These are phyloP conservation scores for Colletotrichum navitas DNA, from an alignment of 2,329 filamentous ascomycete genomes.

Conservation along the genomic window DNA sequence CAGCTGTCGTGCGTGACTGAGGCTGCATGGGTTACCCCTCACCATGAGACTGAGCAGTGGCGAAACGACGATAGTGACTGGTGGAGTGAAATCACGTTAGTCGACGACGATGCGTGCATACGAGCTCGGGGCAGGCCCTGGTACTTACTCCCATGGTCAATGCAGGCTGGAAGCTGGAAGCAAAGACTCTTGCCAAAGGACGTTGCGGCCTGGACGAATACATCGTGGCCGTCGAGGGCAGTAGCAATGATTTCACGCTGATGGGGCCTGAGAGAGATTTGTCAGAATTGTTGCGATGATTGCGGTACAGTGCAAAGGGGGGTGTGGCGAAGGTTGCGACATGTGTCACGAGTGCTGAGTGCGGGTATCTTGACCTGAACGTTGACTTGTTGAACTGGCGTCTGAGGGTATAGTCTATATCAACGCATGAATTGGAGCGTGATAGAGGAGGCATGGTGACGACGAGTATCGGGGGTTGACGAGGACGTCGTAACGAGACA, in stretches of 20 bases:
- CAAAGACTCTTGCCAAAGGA: slow-evolving; percentile 95
- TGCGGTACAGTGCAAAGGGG: not conserved
- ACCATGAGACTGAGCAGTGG: slow-evolving; percentile 92
- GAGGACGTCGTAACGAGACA: slow-evolving; percentile 25
- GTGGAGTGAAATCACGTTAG: slow-evolving; percentile 42
- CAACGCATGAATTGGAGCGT: slow-evolving; percentile 64
- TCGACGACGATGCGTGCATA: slow-evolving; percentile 37
- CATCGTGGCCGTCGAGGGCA: slow-evolving; percentile 85
- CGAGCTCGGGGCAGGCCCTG: slow-evolving; percentile 26
- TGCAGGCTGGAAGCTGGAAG: slow-evolving; percentile 90
- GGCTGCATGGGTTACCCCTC: slow-evolving; percentile 44
- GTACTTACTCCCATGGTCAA: slow-evolving; percentile 83
- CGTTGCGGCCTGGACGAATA: slow-evolving; percentile 92
- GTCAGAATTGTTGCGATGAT: slow-evolving; percentile 57
- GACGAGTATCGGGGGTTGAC: slow-evolving; percentile 33
- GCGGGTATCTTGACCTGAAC: slow-evolving; percentile 71
- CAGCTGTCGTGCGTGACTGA: slow-evolving; percentile 27
- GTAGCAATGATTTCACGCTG: slow-evolving; percentile 91
- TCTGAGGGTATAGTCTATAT: slow-evolving; percentile 81
- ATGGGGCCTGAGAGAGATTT: slow-evolving; percentile 62
- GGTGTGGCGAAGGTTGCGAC: not conserved
- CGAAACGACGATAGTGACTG: slow-evolving; percentile 91
- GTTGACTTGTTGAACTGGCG: slow-evolving; percentile 78
- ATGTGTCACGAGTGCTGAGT: slow-evolving; percentile 1
- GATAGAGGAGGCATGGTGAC: slow-evolving; percentile 57